phyloP scores from a whole-genome alignment of 1,284 basidiomycete species.

The Fomitiporia mediterranea region DNA sequence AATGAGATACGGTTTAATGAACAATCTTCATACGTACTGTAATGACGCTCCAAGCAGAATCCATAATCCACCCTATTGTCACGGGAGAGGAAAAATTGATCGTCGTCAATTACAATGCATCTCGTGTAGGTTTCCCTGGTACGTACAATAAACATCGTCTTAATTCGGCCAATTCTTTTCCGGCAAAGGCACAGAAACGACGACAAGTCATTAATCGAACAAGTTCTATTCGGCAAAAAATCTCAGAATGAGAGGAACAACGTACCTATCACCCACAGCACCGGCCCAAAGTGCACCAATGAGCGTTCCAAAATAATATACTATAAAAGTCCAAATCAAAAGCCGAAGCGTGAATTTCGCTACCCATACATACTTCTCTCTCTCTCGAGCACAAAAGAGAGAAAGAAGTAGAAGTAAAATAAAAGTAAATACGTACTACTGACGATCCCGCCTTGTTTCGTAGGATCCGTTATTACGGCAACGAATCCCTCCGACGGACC shows the following conservation, averaged over 20 bases:
- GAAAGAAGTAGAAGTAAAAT: conserved; percentile 8
- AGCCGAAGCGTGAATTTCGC: too few species aligned
- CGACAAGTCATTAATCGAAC: conserved; percentile 1
- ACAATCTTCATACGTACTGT: conserved; percentile 31
- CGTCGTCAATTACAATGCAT: not conserved
- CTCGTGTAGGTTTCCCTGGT: too few species aligned
- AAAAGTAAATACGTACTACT: conserved; percentile 32
- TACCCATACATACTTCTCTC: too few species aligned
- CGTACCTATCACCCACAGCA: conserved; percentile 35
- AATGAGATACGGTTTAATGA: not conserved
- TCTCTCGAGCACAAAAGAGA: too few species aligned
- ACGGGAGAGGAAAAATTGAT: not conserved
- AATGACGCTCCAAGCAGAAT: conserved; percentile 45
- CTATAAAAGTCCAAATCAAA: too few species aligned
- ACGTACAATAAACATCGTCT: conserved; percentile 38
- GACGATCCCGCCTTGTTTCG: conserved; percentile 49
- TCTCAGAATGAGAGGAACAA: conserved; percentile 7
- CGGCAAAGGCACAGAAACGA: conserved; percentile 21
- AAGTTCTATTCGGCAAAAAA: not conserved
- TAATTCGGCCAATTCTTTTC: conserved; percentile 39
- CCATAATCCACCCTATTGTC: conserved; percentile 29
- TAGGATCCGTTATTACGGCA: conserved; percentile 45
- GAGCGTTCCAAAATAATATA: conserved; percentile 46
- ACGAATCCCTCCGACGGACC: conserved; percentile 42
- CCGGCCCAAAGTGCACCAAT: conserved; percentile 47